Base-by-base conservation (phyloP, 768 basidiomycete species). In the Rubroboletus satanas region DNA sequence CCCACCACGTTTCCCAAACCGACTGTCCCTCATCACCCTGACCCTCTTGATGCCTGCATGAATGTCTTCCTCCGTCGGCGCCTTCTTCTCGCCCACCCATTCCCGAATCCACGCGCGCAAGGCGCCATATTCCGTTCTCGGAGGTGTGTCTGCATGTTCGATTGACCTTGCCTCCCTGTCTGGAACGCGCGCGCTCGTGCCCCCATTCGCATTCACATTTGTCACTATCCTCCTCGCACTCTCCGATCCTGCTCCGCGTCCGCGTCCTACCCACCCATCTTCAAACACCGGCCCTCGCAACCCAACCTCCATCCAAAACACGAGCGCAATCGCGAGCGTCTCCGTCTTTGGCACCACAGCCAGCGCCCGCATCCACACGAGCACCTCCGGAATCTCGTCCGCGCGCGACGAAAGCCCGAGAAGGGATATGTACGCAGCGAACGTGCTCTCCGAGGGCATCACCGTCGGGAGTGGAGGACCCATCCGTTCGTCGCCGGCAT, bases 341-440 rank as follows among this genome's bases (percentile, higher is more conserved):
- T 74, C 69, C 28, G 63, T 67, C n/a, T 74, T 73, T 1, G 90
- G 89, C 41, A 48, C 37, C 11, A 92, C 71, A 0, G 68, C 68
- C 37, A 90, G 60, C 15, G 73, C 75, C 7, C 79, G 77, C 89
- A 90, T 91, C 89, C 92, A 92, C 18, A 80, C 82, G 1, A 93
- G 67, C 12, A 75, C 75, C 12, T 80, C 75, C 0, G 90, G 85
- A 29, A 93, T 84, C 67, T 91, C 87, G 0, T 70, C 63, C 9
- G 79, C 75, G 2, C 74, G 73, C 1, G 73, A 71, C 12, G 75
- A 74, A 5, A 79, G 66, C 1, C 83, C 85, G 7, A 90, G 75
- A 4, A 90, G 73, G 48, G 77, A 62, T n/a, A 91, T 75, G 55
- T 87, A 85, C 12, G 81, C 66, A 26, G 77, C 74, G 56, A 82